phyloP scores from a whole-genome alignment of 306 rosid species.

The Gleditsia sinensis region DNA sequence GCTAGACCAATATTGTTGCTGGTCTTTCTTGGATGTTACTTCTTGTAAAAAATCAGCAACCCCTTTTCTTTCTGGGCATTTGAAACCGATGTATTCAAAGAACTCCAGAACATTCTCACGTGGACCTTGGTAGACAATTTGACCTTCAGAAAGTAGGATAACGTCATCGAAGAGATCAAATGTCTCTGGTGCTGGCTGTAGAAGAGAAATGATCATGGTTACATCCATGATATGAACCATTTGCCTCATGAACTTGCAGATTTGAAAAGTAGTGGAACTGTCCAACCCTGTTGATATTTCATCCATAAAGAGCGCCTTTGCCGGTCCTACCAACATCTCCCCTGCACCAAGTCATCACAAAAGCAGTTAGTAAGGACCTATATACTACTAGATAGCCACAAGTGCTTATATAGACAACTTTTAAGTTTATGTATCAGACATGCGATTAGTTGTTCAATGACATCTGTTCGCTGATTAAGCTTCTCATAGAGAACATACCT shows the following conservation, averaged over 20 bases:
- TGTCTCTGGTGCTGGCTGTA: conserved; percentile 67
- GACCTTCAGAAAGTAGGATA: conserved; percentile 75
- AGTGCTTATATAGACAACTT: not conserved
- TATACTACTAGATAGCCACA: not conserved
- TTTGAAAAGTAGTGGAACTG: conserved; percentile 89
- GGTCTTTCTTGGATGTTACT: conserved; percentile 85
- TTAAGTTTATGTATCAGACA: not conserved
- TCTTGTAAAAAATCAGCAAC: conserved; percentile 85
- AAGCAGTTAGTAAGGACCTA: conserved; percentile 43
- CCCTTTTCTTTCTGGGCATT: conserved; percentile 85
- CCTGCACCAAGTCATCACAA: conserved; percentile 48
- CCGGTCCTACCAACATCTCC: conserved; percentile 92
- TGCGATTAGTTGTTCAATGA: conserved; percentile 3
- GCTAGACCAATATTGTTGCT: conserved; percentile 75
- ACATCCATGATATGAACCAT: conserved; percentile 85
- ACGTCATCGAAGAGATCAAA: conserved; percentile 60
- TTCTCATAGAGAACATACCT: conserved; percentile 36
- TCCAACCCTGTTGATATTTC: conserved; percentile 93
- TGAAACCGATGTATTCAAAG: conserved; percentile 58
- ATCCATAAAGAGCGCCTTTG: conserved; percentile 80
- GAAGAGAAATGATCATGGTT: conserved; percentile 71
- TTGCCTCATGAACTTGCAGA: conserved; percentile 76
- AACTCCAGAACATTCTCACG: conserved; percentile 61
- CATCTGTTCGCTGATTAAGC: not conserved
- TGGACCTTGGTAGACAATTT: conserved; percentile 79